Conservation (phyloP, 768 basidiomycete genomes). For the Trichaptum fuscoviolaceum region DNA sequence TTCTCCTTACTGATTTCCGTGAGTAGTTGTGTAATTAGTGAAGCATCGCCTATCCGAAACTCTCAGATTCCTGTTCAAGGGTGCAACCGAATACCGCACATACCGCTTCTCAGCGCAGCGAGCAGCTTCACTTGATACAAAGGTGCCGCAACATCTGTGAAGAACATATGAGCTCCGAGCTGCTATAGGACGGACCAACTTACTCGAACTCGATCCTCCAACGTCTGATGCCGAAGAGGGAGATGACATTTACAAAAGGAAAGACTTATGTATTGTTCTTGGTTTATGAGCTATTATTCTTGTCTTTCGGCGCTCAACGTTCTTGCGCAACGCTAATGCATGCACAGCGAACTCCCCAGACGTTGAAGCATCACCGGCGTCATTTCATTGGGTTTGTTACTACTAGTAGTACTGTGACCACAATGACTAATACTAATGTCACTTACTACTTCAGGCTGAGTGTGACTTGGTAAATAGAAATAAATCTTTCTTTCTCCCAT, state of each 20-base stretch:
- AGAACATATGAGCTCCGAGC: neutral
- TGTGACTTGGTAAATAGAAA: no score
- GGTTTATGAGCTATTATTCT: neutral
- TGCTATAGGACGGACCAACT: neutral
- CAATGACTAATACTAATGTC: no score
- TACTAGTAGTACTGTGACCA: no score
- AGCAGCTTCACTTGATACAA: conserved; percentile 39
- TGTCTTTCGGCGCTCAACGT: neutral
- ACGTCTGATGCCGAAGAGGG: neutral
- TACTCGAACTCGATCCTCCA: neutral
- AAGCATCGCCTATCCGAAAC: conserved; percentile 55
- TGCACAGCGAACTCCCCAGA: no score
- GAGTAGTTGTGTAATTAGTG: conserved; percentile 78
- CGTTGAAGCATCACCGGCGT: no score
- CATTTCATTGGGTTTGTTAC: no score
- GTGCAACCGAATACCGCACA: conserved; percentile 5
- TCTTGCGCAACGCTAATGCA: no score
- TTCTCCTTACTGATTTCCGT: conserved; percentile 66
- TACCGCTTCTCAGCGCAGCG: conserved; percentile 36
- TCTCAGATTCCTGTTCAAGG: neutral
- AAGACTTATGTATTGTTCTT: neutral
- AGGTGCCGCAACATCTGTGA: conserved; percentile 20
- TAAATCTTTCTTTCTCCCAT: no score
- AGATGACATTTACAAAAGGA: neutral
- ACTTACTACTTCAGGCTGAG: no score